Conservation (phyloP, 208 protist genomes). For the Trypanosoma melophagium region DNA sequence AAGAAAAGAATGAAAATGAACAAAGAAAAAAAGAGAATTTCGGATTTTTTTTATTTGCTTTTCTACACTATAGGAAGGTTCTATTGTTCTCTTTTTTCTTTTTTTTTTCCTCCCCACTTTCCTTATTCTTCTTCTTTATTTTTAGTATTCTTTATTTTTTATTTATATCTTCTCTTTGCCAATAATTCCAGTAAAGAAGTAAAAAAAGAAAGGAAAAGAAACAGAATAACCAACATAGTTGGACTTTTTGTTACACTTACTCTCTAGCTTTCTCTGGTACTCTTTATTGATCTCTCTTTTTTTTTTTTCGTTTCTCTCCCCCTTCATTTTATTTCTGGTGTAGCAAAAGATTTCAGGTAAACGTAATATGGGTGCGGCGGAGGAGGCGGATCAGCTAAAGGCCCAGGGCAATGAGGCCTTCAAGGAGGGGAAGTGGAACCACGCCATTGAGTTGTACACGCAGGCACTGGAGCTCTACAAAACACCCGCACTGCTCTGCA, state of each 20-base stretch:
- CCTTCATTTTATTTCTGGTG: constrained; percentile 27
- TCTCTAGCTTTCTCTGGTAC: too few species aligned
- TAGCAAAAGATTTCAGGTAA: not conserved
- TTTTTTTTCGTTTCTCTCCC: not conserved
- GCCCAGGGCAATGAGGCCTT: constrained; percentile 87
- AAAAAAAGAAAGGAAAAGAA: too few species aligned
- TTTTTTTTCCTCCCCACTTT: not conserved
- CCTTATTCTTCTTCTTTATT: constrained; percentile 12
- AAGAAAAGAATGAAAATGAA: too few species aligned
- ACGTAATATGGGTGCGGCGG: constrained; percentile 20
- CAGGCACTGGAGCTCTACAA: constrained; percentile 83
- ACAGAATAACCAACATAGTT: too few species aligned
- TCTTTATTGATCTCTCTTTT: not conserved
- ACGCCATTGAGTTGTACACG: constrained; percentile 91
- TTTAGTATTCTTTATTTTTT: constrained; percentile 5
- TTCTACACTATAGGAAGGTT: too few species aligned
- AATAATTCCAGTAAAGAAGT: too few species aligned
- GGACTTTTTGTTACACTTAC: too few species aligned
- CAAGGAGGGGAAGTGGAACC: constrained; percentile 83
- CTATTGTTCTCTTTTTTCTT: not conserved
- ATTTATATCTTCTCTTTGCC: constrained; percentile 9
- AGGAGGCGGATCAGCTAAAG: constrained; percentile 66
- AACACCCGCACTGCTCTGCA: constrained; percentile 88
- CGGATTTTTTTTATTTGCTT: too few species aligned
- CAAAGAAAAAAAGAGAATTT: too few species aligned